Evolutionary conservation across 371 early-diverging fungal species (phyloP).

Genomic region (Mucor lusitanicus): DNA sequence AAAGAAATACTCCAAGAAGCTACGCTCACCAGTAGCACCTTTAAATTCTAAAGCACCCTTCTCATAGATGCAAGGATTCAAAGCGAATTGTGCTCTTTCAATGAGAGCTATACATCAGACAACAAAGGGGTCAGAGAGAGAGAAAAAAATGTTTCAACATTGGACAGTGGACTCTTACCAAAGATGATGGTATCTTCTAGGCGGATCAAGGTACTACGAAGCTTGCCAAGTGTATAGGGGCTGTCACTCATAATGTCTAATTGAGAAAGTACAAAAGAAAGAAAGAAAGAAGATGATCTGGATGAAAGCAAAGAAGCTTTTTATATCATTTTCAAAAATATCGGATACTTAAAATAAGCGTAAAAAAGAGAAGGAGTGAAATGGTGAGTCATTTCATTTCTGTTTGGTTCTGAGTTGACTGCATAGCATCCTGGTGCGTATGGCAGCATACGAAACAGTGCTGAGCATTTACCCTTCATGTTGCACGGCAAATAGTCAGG

Average conservation of each 20-base stretch:
- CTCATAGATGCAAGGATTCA: slow-evolving; percentile 79
- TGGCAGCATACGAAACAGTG: neutral
- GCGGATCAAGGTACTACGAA: slow-evolving; percentile 78
- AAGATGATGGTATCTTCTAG: slow-evolving; percentile 96
- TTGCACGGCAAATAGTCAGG: no score
- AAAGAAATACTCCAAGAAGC: slow-evolving; percentile 89
- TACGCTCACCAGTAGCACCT: slow-evolving; percentile 57
- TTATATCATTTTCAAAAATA: neutral
- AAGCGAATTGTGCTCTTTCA: slow-evolving; percentile 90
- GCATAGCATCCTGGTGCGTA: neutral
- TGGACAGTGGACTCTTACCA: slow-evolving; percentile 51
- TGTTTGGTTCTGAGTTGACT: neutral
- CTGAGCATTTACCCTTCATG: neutral
- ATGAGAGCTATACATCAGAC: slow-evolving; percentile 67
- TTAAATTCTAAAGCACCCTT: slow-evolving; percentile 67
- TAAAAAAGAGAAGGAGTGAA: neutral
- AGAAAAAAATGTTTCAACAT: neutral
- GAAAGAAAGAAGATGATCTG: neutral
- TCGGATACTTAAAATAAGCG: neutral
- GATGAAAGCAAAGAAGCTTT: neutral
- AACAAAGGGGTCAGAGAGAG: neutral
- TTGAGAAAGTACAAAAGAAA: neutral
- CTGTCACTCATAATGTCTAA: neutral
- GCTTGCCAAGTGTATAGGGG: slow-evolving; percentile 42
- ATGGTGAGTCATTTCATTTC: neutral